Evolutionary conservation across 495 filamentous ascomycete species (phyloP), one percentile per base, ranked within the genome.

Genomic region (Melanomma pulvis-pyrius): DNA sequence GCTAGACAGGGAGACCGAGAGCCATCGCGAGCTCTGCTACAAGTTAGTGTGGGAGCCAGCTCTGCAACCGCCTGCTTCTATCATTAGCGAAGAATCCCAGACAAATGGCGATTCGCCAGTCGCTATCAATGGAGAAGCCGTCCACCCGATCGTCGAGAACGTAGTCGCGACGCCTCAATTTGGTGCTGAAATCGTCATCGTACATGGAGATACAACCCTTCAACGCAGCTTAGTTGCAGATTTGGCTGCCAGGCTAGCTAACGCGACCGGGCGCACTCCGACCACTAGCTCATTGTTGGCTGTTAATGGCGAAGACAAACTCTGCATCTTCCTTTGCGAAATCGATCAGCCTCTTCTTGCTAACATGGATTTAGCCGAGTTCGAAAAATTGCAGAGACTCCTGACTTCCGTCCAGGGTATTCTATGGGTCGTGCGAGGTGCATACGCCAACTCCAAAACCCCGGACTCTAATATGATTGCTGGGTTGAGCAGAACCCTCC

Each of bases 1-100:
- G 11, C 17, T 46, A 17, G 54, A 59, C 19, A 22, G 7, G 13
- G 46, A 59, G 17, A 41, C 46, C 15, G 47, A 64, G 29, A 17
- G 17, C 2, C 12, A 52, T 13, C 41, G 62, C 9, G 53, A 58
- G 22, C 54, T 65, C 3, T 65, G 62, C 46, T 65, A 65, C 54
- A 65, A 65, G 62, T 54, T 44, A 28, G 26, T 44, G 2, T 65
- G 62, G 62, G 62, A 65, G 32, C 62, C 62, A 19, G 26, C 41
- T 30, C 26, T 59, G 28, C 36, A 12, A 44, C 39, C 22, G 25
- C 3, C 48, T 11, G 36, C 21, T n/a, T 29, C 12, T 13, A 8
- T 24, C 41, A 9, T 8, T 24, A 34, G 21, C 32, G 46, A 54
- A 56, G 44, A 25, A 12, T 32, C 30, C 26, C 15, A 39, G 30